Percentiles rank a stretch among this genome's conserved stretches.
phyloP scores from a whole-genome alignment of 2,329 filamentous ascomycete genomes.

The Neonectria ditissima region DNA sequence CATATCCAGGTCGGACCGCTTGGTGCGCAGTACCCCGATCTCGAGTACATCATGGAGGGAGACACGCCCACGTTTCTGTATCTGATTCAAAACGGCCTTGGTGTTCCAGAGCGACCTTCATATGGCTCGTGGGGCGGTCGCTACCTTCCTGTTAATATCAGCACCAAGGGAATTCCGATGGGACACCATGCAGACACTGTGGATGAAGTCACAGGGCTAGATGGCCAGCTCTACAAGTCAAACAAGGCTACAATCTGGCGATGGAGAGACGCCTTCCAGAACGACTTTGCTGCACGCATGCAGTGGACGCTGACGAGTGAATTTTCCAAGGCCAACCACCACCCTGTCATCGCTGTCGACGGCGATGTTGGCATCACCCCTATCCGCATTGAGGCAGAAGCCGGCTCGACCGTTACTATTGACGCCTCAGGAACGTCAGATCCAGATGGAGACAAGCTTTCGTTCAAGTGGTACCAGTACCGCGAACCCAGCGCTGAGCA shows the following conservation, averaged over 20 bases:
- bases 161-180: slow-evolving; percentile 25
- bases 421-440: slow-evolving; percentile 61
- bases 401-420: slow-evolving; percentile 53
- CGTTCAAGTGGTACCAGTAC: slow-evolving; percentile 65
- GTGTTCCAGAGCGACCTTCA: slow-evolving; percentile 57
- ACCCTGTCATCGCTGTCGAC: slow-evolving; percentile 58
- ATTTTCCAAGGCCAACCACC: slow-evolving; percentile 57
- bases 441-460: slow-evolving; percentile 57
- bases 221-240: slow-evolving; percentile 41
- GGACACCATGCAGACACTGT: slow-evolving; percentile 41
- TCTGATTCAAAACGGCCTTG: slow-evolving; percentile 48
- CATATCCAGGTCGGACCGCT: slow-evolving; percentile 63
- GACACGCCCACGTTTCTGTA: slow-evolving; percentile 64
- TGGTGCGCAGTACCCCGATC: slow-evolving; percentile 58
- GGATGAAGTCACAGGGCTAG: slow-evolving; percentile 42
- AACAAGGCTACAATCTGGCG: slow-evolving; percentile 56
- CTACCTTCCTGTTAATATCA: slow-evolving; percentile 52
- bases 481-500: slow-evolving; percentile 52
- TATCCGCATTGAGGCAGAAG: slow-evolving; percentile 53
- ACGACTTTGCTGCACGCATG: slow-evolving; percentile 58
- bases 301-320: slow-evolving; percentile 51
- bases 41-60: slow-evolving; percentile 63
- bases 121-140: slow-evolving; percentile 64
- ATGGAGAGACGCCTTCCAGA: slow-evolving; percentile 55
- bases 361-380: slow-evolving; percentile 53